These are phyloP conservation scores for Gastrodia elata DNA, from an alignment of 106 monocot species.

Conservation along the genomic window DNA sequence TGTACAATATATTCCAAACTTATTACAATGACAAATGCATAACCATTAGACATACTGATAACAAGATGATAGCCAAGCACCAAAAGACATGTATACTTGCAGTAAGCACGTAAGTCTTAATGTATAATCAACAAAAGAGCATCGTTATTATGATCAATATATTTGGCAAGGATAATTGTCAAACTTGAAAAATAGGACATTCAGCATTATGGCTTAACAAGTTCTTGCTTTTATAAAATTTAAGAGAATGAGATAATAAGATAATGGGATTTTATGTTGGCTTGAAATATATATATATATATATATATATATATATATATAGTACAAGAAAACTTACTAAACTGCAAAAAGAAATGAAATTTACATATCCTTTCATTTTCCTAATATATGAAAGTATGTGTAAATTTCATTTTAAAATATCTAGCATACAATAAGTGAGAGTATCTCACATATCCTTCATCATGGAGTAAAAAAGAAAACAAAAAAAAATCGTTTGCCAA, in stretches of 20 bases:
- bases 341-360: background rate
- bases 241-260: background rate
- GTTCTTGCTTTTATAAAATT: background rate
- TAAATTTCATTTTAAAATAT: no score
- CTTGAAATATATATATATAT: background rate
- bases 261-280: background rate
- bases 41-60: background rate
- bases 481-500: background rate
- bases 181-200: background rate
- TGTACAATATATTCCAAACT: conserved; percentile 1
- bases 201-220: background rate
- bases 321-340: background rate
- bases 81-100: background rate
- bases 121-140: background rate
- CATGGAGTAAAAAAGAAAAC: background rate
- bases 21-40: background rate
- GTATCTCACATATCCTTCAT: no score
- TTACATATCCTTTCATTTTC: background rate
- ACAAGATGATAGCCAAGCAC: background rate
- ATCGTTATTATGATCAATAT: background rate
- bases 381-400: no score
- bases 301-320: background rate
- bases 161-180: background rate
- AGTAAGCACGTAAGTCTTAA: background rate
- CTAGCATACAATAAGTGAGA: no score